Evolutionary conservation across 495 filamentous ascomycete species (phyloP), one percentile per base, ranked within the genome.

Genomic region (Penicillium maclennaniae): DNA sequence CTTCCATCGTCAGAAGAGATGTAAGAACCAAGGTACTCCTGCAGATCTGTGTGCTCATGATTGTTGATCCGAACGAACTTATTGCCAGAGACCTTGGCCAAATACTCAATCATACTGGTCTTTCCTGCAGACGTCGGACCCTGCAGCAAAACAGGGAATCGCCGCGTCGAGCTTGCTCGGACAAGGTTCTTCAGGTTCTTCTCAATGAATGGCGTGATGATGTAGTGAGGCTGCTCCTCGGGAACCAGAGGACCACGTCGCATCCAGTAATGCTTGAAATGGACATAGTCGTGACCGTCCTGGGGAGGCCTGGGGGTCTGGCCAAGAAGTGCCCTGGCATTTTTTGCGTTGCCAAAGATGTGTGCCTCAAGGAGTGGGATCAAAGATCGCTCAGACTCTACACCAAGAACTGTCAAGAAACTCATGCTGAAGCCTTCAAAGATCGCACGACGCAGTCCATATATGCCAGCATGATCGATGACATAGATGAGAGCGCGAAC

Each of bases 381-480:
- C 14, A 97, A 73, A n/a, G 87, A 74, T 43, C 76, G 73, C 58
- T 92, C 89, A 0, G 92, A 97, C 21, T 85, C 79, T 61, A 79
- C 76, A 59, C 91, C 83, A 16, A 99, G 75, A 19, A 95, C 77
- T 0, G 95, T 97, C 34, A 95, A 71, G 55, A 97, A 99, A 53
- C 90, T 90, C 95, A 99, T 97, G n/a, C 87, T 91, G 67, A 97
- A 97, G 0, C 95, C 95, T 72, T 99, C 95, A 60, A 87, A 96
- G 7, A 97, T 70, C 23, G 91, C 87, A 56, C 95, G 74, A 7
- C 93, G 83, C 28, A 97, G 72, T n/a, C 89, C 90, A 71, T 96
- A 97, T 4, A 87, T 79, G 4, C 91, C 83, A 1, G 86, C 82
- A 55, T 96, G 88, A 49, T 95, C 87, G 55, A 82, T 80, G 37